phyloP scores from a whole-genome alignment of 495 filamentous ascomycete species.

The Staphylotrichum tortipilum region DNA sequence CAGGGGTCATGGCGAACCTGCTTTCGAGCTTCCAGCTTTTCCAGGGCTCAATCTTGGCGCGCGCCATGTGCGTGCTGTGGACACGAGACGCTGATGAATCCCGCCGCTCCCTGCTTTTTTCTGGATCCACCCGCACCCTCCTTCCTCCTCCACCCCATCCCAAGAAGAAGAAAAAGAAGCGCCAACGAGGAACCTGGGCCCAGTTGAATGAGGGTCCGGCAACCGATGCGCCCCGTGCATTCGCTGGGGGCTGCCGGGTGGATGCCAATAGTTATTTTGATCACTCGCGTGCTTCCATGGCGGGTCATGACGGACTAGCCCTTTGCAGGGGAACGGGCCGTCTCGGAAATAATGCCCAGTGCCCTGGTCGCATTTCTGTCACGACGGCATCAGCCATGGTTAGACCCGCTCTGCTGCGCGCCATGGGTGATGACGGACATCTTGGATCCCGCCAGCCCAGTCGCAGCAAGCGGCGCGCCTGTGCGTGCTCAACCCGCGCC shows the following conservation, averaged over 20 bases:
- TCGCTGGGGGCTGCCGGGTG: neutral
- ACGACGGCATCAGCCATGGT: slow-evolving; percentile 1
- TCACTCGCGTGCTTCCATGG: neutral
- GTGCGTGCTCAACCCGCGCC: neutral
- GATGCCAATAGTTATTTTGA: neutral
- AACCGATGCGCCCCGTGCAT: neutral
- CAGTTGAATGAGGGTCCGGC: neutral
- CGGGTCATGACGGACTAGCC: neutral
- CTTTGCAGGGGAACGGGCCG: neutral
- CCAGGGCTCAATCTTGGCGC: neutral
- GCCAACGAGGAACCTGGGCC: too few relatives aligned
- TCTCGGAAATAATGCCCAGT: slow-evolving; percentile 4
- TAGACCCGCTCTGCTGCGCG: slow-evolving; percentile 5
- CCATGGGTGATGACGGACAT: slow-evolving; percentile 10
- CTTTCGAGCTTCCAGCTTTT: neutral
- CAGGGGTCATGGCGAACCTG: neutral
- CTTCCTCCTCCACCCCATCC: neutral
- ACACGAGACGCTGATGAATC: slow-evolving; percentile 4
- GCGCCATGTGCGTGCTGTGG: neutral
- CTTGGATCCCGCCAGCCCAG: slow-evolving; percentile 2
- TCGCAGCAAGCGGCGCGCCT: too few relatives aligned
- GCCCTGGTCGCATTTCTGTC: neutral
- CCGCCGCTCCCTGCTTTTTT: neutral
- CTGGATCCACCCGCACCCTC: neutral
- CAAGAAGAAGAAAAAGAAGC: neutral